Evolutionary conservation across 2,329 filamentous ascomycete genomes (phyloP).

Genomic region (Magnaporthiopsis incrustans): DNA sequence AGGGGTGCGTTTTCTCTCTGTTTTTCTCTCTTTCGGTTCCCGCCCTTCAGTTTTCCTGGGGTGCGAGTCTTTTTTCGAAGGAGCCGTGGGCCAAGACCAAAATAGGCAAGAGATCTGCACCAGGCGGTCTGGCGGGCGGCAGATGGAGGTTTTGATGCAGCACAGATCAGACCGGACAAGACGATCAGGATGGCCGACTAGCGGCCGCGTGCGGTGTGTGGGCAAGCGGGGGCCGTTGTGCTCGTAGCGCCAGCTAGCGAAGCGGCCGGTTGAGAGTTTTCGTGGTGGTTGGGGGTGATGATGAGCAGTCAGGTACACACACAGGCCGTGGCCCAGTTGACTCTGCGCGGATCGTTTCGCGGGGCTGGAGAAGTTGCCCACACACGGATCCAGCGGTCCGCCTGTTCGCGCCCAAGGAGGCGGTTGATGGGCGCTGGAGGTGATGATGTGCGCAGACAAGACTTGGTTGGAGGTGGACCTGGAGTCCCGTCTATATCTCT

Average conservation of each 20-base stretch:
- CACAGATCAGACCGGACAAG: not conserved
- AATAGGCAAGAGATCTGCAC: conserved; percentile 5
- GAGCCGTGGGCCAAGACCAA: conserved; percentile 4
- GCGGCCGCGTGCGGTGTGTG: not conserved
- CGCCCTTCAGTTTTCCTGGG: not conserved
- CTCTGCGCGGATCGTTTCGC: conserved; percentile 5
- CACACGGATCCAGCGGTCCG: too few relatives aligned
- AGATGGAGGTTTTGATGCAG: not conserved
- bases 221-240: too few relatives aligned
- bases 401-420: too few relatives aligned
- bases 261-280: not conserved
- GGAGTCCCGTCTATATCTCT: too few relatives aligned
- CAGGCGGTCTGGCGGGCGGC: conserved; percentile 4
- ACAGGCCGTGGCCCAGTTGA: not conserved
- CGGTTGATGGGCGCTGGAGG: too few relatives aligned
- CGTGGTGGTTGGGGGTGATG: not conserved
- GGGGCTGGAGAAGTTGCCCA: too few relatives aligned
- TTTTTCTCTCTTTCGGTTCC: too few relatives aligned
- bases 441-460: too few relatives aligned
- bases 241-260: too few relatives aligned
- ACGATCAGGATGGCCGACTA: not conserved
- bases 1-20: conserved; percentile 1
- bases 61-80: not conserved
- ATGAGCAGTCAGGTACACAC: not conserved
- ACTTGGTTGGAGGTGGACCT: too few relatives aligned